Evolutionary conservation across 2,329 filamentous ascomycete genomes (phyloP), one percentile per base, ranked within the genome.

Genomic region (Aspergillus udagawae): DNA sequence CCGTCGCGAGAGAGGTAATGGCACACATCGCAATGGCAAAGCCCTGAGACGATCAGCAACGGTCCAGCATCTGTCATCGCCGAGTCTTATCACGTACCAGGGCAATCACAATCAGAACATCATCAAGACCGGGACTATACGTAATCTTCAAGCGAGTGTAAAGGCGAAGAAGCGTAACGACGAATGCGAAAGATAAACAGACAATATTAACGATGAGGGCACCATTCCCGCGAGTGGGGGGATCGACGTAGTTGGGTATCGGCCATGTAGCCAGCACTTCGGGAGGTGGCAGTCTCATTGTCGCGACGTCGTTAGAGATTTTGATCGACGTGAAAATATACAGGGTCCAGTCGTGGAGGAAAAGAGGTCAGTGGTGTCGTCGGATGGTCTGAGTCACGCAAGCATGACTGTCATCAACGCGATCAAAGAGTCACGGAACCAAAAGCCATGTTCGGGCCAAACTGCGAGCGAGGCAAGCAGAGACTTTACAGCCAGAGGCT

Each of bases 61-160:
- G 20, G n/a, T 23, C 52, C 61, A 61, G 20, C n/a, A 50, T 10
- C 41, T 17, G 27, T n/a, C 7, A 17, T 14, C 20, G 10, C 27
- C 21, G 6, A 14, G 17, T 44, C 7, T 25, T 4, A 38, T 17
- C 14, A 61, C 64, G 23, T 63, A 80, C 59, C 63, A 81, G 71
- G 9, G 77, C 75, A 38, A 77, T 47, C 38, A 78, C 62, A 51
- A 82, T 77, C 10, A 82, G 63, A 20, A 74, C 58, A 62, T 82
- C 80, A 57, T 82, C 80, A 5, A 77, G 23, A 14, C 80, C 80
- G 28, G 75, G 70, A 21, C 76, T 81, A 60, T 71, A 77, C 10
- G 76, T 77, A 27, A 82, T 72, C 12, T 66, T 63, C 1, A 79
- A 28, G 17, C 80, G 73, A 17, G 79, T 79, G 67, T 77, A 82